Evolutionary conservation across 352 stramenopile species (phyloP), one percentile per base, ranked within the genome.

Genomic region (Pythium phragmitis): DNA sequence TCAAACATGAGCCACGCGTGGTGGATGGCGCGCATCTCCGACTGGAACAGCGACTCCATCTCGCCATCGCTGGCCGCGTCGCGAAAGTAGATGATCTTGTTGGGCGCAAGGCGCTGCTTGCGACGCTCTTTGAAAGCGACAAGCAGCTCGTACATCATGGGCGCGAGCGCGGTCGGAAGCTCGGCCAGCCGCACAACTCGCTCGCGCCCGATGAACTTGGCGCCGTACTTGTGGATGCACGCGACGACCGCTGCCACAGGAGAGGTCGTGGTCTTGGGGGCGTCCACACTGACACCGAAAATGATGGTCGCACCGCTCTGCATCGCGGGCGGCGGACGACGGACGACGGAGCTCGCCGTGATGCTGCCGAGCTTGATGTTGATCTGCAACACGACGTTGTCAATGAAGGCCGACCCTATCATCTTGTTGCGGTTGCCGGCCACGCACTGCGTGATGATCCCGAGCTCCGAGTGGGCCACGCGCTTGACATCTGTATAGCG

Each of bases 1-100:
- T 30, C 4, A 30, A 30, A 2, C 4, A 30, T 30, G 4, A 30
- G 26, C 26, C 26, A 30, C 26, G 26, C 26, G 26, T 30, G 26
- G 26, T 30, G 26, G 26, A 30, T 30, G 26, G 26, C 26, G 26
- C 26, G 26, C 26, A 30, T 30, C 26, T 30, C 26, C 26, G 39
- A 49, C 21, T 51, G 1, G 26, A 51, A 51, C 19, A 60, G 23
- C 4, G 9, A 12, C 11, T 49, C 23, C 53, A 60, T 41, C 6
- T 47, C 33, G 13, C 53, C 39, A 11, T 50, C 26, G 53, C 39
- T 60, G 5, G 17, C 36, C 4, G 17, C 54, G 14, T 51, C 41
- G 14, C 54, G 54, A 21, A 60, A 60, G 28, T 41, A 60, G 9
- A 60, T 28, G 21, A 60, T 60, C 39, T 51, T 50, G 19, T 50